Base-by-base conservation (phyloP, 1,284 basidiomycete species). In the Uromyces viciae-fabae region DNA sequence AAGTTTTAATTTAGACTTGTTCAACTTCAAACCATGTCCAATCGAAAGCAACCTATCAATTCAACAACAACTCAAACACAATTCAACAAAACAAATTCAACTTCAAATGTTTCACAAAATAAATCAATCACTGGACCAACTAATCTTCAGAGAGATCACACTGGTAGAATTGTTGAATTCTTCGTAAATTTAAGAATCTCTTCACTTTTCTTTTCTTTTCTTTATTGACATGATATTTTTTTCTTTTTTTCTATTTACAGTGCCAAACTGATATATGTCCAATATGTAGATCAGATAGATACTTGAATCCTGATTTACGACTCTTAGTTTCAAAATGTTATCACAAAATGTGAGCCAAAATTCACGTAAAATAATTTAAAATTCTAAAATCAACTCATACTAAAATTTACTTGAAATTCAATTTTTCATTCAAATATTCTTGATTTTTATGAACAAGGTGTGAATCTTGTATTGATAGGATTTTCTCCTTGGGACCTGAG, bases 181-280 rank as follows among this genome's bases (percentile, higher is more conserved):
- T 78, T 78, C 43, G 75, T 78, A 68, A 46, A 64, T 60, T 33
- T 75, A 17, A 58, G 15, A 3, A 42, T 28, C 15, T 17, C 68
- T 25, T 42, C 43, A 40, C 3, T n/a, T 40, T n/a, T 5, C 36
- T 46, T 25, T 28, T 9, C 19, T 25, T 25, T 22, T 9, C 22
- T 40, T 15, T 4, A 46, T 46, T n/a, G 2, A 11, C 9, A 52
- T 3, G 4, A 49, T 17, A 5, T 71, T 25, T 38, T 46, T 71
- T 49, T 28, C 49, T 22, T 28, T 73, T 49, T 28, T 36, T 73
- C 46, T 73, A 56, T 38, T 54, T 28, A 81, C 82, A 95, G 94
- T 92, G 92, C 46, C 93, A 93, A 88, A 91, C 94, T 81, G 97
- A 99, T 87, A 91, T 94, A 85, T 99, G 97, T 88, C 96, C 97